phyloP scores from a whole-genome alignment of 2,329 filamentous ascomycete species.

The Aspergillus sp. region DNA sequence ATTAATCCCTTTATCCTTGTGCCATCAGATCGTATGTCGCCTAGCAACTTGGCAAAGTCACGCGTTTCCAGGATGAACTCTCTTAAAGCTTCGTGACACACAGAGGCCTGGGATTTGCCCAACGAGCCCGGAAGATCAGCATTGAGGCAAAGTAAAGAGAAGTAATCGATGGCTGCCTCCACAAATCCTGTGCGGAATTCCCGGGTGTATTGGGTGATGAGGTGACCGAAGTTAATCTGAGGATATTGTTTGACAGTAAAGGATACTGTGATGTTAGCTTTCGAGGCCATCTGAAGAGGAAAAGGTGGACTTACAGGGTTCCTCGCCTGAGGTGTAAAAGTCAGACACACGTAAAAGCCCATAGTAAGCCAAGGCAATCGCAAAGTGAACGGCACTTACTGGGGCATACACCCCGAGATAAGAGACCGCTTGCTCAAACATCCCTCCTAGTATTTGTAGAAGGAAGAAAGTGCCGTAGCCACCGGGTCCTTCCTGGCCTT shows the following conservation, averaged over 20 bases:
- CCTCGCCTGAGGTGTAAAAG: conserved; percentile 70
- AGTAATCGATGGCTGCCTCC: conserved; percentile 88
- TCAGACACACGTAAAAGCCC: conserved; percentile 85
- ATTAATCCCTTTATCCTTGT: conserved; percentile 82
- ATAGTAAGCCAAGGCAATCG: conserved; percentile 84
- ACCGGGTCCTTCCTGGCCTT: conserved; percentile 73
- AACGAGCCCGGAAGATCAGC: conserved; percentile 73
- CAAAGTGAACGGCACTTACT: conserved; percentile 91
- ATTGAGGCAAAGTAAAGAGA: conserved; percentile 88
- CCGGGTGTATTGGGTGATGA: conserved; percentile 91
- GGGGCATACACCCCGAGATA: conserved; percentile 92
- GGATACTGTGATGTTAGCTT: conserved; percentile 47
- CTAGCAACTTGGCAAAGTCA: conserved; percentile 90
- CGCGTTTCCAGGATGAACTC: conserved; percentile 95
- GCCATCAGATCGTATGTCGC: conserved; percentile 85
- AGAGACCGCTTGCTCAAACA: conserved; percentile 90
- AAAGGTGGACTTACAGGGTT: conserved; percentile 52
- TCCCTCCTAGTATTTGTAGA: conserved; percentile 81
- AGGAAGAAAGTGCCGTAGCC: conserved; percentile 91
- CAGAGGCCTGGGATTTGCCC: conserved; percentile 71
- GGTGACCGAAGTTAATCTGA: conserved; percentile 90
- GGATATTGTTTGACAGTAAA: conserved; percentile 56
- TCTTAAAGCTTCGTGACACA: conserved; percentile 89
- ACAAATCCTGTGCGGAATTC: conserved; percentile 92
- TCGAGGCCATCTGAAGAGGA: no score